Evolutionary conservation across 2,329 filamentous ascomycete species (phyloP).

Genomic region (Pyricularia sp.): DNA sequence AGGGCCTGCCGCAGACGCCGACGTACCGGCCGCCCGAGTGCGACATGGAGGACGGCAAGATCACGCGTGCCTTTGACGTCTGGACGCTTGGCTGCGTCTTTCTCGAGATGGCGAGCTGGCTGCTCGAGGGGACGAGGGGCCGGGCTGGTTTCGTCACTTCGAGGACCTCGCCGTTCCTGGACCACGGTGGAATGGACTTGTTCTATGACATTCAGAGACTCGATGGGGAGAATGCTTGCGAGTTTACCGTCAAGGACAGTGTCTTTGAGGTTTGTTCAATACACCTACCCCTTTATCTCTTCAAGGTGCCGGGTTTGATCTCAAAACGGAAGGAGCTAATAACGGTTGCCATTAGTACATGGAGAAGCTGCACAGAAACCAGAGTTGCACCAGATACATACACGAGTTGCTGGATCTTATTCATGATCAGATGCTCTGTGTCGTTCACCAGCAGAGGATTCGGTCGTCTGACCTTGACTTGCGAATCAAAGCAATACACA

Average conservation of each 20-base stretch:
- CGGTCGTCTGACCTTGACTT: background rate
- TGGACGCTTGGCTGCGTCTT: conserved; percentile 15
- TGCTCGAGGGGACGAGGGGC: background rate
- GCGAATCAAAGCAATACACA: background rate
- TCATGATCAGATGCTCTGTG: background rate
- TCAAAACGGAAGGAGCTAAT: background rate
- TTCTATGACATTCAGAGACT: background rate
- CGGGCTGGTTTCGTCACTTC: background rate
- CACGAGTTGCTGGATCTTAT: background rate
- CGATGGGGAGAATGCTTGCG: background rate
- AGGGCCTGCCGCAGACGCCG: background rate
- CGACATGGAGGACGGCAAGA: conserved; percentile 6
- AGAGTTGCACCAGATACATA: background rate
- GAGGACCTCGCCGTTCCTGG: background rate
- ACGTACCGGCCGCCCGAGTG: conserved; percentile 9
- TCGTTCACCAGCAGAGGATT: background rate
- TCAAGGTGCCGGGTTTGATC: too few relatives aligned
- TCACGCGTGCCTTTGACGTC: conserved; percentile 10
- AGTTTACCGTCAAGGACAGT: background rate
- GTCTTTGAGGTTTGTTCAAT: background rate
- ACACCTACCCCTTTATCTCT: too few relatives aligned
- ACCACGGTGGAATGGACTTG: background rate
- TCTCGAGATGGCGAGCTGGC: conserved; percentile 12
- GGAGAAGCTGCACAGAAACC: background rate
- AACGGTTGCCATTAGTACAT: background rate